Conservation (phyloP, 805 yeast genomes). For the Blastobotrys americana region DNA sequence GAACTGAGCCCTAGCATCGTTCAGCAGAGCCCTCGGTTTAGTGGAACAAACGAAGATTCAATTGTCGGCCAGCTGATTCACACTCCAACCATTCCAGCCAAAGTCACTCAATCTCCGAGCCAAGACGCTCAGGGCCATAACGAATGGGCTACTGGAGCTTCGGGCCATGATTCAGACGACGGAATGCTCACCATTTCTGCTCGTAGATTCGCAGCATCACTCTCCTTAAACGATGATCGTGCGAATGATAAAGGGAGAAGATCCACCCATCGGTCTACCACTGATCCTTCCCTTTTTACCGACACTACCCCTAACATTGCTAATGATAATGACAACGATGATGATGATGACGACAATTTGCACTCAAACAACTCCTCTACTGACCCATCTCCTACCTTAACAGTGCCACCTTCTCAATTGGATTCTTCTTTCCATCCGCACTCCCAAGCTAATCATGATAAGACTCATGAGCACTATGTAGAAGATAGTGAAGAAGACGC, state of each 20-base stretch:
- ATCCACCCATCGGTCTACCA: background rate
- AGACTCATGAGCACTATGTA: background rate
- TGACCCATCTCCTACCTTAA: background rate
- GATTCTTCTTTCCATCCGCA: background rate
- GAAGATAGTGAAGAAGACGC: background rate
- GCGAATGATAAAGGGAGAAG: background rate
- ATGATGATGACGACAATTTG: constrained; percentile 1
- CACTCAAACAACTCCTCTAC: background rate
- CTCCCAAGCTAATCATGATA: background rate
- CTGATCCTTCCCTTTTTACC: background rate
- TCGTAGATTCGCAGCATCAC: background rate
- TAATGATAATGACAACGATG: constrained; percentile 1
- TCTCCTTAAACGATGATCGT: constrained; percentile 1
- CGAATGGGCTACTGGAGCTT: no score
- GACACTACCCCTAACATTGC: no score
- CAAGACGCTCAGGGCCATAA: background rate
- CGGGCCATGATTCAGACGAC: background rate
- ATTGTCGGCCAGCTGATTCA: background rate
- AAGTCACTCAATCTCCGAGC: no score
- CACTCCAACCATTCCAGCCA: background rate
- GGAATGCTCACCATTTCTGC: background rate
- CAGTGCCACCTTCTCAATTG: no score
- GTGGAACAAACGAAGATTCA: background rate
- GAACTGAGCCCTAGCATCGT: constrained; percentile 9
- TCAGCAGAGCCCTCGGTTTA: background rate